Evolutionary conservation across 2,329 filamentous ascomycete species (phyloP).

Genomic region (Thermomyces lanuginosus): DNA sequence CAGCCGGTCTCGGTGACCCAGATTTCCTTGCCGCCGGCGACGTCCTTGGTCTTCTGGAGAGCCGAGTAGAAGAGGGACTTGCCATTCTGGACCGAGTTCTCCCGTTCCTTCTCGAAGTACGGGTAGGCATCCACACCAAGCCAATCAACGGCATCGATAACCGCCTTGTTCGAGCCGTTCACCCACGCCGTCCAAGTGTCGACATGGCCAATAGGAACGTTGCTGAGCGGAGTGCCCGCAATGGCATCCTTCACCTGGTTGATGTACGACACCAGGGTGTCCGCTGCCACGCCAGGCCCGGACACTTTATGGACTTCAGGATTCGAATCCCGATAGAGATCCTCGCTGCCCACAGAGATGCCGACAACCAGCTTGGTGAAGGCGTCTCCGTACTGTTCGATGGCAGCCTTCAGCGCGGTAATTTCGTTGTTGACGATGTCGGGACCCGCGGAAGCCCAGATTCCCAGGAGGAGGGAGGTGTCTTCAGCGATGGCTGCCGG

Average conservation of each 20-base stretch:
- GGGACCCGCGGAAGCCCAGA: slow-evolving; percentile 62
- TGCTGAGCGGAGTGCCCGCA: slow-evolving; percentile 38
- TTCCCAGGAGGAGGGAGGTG: slow-evolving; percentile 61
- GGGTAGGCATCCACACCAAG: slow-evolving; percentile 72
- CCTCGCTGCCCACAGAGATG: slow-evolving; percentile 75
- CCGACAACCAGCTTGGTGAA: slow-evolving; percentile 48
- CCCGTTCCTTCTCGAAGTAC: slow-evolving; percentile 58
- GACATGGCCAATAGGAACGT: slow-evolving; percentile 58
- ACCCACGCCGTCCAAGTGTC: slow-evolving; percentile 76
- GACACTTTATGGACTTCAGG: slow-evolving; percentile 48
- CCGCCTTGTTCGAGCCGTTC: slow-evolving; percentile 53
- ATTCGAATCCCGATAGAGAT: slow-evolving; percentile 65
- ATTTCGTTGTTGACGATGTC: slow-evolving; percentile 53
- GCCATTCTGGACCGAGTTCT: slow-evolving; percentile 49
- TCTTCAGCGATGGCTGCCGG: slow-evolving; percentile 68
- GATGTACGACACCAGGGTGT: slow-evolving; percentile 53
- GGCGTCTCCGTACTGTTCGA: slow-evolving; percentile 48
- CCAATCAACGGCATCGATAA: slow-evolving; percentile 58
- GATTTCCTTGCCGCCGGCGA: slow-evolving; percentile 50
- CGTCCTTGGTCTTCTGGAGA: slow-evolving; percentile 41
- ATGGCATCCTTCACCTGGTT: slow-evolving; percentile 48
- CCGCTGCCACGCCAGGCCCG: slow-evolving; percentile 46
- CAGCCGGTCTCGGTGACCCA: slow-evolving; percentile 86
- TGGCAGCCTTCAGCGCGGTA: slow-evolving; percentile 51
- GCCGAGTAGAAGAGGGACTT: slow-evolving; percentile 53